phyloP scores from a whole-genome alignment of 2,329 filamentous ascomycete genomes.

The Ascochyta koolunga region DNA sequence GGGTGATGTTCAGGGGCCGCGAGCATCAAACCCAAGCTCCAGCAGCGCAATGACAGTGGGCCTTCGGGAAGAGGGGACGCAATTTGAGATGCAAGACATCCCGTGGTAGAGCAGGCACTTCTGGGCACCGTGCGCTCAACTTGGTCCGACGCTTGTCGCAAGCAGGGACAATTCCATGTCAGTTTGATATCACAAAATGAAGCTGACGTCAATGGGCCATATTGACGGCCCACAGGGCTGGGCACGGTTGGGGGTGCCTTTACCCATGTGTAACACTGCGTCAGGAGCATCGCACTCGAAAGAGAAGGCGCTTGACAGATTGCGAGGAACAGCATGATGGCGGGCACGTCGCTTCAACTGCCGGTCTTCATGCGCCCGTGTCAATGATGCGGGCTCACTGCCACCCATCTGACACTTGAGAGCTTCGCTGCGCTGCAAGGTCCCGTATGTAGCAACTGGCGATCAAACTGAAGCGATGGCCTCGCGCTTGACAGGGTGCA shows the following conservation, averaged over 20 bases:
- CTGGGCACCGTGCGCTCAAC: constrained; percentile 2
- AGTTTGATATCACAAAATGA: constrained; percentile 13
- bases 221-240: constrained; percentile 9
- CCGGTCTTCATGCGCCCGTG: constrained; percentile 2
- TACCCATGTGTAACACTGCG: constrained; percentile 13
- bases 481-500: constrained; percentile 27
- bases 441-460: constrained; percentile 10
- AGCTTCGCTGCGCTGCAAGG: constrained; percentile 12
- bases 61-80: constrained; percentile 11
- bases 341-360: constrained; percentile 2
- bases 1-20: constrained; percentile 12
- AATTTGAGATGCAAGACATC: constrained; percentile 28
- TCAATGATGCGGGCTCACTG: neutral
- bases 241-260: constrained; percentile 12
- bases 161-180: constrained; percentile 11
- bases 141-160: constrained; percentile 13
- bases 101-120: constrained; percentile 19
- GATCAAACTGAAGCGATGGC: constrained; percentile 17
- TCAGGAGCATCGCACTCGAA: constrained; percentile 8
- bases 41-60: constrained; percentile 2
- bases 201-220: constrained; percentile 13
- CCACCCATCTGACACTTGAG: constrained; percentile 14
- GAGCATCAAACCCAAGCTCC: constrained; percentile 6
- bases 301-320: constrained; percentile 18
- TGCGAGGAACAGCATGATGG: constrained; percentile 5